These are phyloP conservation scores for Micromonas pusilla DNA, from an alignment of 139 green algal species.

Conservation along the genomic window DNA sequence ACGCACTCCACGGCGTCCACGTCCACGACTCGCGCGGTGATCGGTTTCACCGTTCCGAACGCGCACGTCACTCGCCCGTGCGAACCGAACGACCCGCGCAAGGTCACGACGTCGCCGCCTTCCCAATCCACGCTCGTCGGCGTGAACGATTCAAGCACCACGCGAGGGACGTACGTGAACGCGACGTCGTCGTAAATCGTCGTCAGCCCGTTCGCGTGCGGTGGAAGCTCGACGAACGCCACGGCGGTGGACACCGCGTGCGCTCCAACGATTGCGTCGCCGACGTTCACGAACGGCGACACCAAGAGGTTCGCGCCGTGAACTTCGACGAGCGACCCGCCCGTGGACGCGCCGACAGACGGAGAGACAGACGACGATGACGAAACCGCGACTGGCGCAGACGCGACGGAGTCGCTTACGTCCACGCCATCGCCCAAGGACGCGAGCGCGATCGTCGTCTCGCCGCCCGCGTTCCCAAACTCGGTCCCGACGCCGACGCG, in stretches of 20 bases:
- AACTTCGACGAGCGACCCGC: background rate
- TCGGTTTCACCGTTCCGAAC: background rate
- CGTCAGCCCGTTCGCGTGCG: background rate
- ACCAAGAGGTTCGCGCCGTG: background rate
- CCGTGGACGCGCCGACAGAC: too few relatives aligned
- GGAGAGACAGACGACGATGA: too few relatives aligned
- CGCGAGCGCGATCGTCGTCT: background rate
- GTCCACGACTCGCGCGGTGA: background rate
- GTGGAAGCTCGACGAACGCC: background rate
- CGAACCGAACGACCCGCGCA: background rate
- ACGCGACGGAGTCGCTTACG: too few relatives aligned
- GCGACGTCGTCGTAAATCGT: background rate
- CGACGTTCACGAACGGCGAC: background rate
- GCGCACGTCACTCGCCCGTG: background rate
- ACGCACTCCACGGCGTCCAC: background rate
- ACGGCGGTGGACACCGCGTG: conserved; percentile 7
- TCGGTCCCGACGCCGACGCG: background rate
- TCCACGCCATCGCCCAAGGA: too few relatives aligned
- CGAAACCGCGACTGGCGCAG: too few relatives aligned
- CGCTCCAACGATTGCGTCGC: background rate
- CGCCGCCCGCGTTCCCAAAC: background rate
- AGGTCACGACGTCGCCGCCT: too few relatives aligned
- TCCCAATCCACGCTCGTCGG: too few relatives aligned
- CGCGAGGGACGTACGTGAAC: background rate
- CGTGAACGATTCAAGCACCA: too few relatives aligned